Percentiles rank a stretch among this genome's conserved stretches.
These are phyloP conservation scores for Claviceps pusilla DNA, from an alignment of 2,329 filamentous ascomycete genomes.

Conservation along the genomic window DNA sequence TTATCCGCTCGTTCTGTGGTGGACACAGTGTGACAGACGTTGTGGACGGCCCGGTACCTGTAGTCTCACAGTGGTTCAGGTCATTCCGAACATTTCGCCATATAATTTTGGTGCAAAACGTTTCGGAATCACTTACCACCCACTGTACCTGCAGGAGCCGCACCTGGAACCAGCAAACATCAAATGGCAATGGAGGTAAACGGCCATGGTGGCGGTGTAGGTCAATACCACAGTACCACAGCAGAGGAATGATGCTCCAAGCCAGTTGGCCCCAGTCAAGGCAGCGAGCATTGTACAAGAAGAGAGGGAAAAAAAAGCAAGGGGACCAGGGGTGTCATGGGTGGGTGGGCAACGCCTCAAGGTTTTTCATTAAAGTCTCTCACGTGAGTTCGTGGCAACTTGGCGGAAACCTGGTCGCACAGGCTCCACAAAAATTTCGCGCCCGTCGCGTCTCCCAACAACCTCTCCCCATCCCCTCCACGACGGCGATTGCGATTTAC, in stretches of 20 bases:
- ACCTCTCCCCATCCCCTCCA: slow-evolving; percentile 26
- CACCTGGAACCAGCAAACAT: no score
- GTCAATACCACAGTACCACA: not conserved
- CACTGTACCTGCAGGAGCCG: no score
- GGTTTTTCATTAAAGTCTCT: slow-evolving; percentile 9
- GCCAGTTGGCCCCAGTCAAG: not conserved
- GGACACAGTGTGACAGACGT: no score
- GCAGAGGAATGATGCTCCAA: not conserved
- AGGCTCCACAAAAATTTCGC: slow-evolving; percentile 22
- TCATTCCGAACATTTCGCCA: no score
- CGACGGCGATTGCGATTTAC: slow-evolving; percentile 8
- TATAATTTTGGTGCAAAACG: no score
- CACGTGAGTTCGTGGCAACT: slow-evolving; percentile 30
- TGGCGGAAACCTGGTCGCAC: slow-evolving; percentile 21
- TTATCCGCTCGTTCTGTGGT: slow-evolving; percentile 12
- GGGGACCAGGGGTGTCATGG: not conserved
- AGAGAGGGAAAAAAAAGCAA: not conserved
- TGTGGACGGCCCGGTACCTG: no score
- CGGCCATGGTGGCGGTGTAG: not conserved
- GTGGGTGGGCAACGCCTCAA: not conserved
- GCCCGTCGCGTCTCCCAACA: slow-evolving; percentile 29
- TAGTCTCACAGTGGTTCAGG: no score
- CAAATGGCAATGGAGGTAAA: no score
- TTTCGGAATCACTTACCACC: no score
- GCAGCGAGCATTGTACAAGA: no score